A percentile compares a stretch with the other conserved stretches of the same genome.
Conservation (phyloP, 169 alveolate genomes). For the Ichthyophthirius multifiliis region DNA sequence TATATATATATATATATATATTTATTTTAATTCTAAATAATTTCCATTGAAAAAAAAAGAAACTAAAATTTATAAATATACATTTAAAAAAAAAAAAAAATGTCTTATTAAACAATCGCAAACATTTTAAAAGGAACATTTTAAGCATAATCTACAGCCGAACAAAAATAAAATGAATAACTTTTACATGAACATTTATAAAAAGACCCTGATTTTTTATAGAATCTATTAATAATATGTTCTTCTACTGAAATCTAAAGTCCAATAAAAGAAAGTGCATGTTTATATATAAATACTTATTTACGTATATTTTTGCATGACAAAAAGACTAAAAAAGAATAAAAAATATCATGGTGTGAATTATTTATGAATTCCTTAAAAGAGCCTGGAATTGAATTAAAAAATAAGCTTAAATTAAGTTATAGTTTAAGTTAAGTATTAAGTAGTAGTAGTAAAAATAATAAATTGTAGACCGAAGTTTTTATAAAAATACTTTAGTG, state of each 20-base stretch:
- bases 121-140: no score
- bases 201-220: not conserved
- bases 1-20: no score
- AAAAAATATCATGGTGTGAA: not conserved
- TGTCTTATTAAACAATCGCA: no score
- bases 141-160: no score
- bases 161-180: not conserved
- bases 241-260: not conserved
- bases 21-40: no score
- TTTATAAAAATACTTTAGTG: not conserved
- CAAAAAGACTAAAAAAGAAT: not conserved
- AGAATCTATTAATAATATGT: not conserved
- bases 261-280: constrained; percentile 3
- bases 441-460: not conserved
- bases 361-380: not conserved
- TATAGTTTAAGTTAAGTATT: not conserved
- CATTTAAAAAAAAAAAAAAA: no score
- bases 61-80: no score
- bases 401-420: not conserved
- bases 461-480: not conserved
- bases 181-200: not conserved
- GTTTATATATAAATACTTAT: not conserved
- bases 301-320: not conserved
- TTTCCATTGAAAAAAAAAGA: no score
- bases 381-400: not conserved